Base-by-base conservation (phyloP, 208 protist genomes). In the Strigomonas culicis region DNA sequence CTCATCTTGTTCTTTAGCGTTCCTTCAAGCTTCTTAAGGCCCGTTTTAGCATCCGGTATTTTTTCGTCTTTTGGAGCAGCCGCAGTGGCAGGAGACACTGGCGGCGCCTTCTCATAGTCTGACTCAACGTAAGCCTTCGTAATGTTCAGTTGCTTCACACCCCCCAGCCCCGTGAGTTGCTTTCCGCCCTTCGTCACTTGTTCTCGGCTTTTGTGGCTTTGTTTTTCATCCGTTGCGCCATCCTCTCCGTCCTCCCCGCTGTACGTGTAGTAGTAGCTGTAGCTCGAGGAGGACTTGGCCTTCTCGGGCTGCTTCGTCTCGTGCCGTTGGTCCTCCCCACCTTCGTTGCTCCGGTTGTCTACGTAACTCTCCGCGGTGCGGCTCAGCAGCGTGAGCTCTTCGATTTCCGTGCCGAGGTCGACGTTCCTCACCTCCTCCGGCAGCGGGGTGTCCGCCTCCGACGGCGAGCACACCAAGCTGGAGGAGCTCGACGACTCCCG, bases 261-360 rank as follows among this genome's bases (percentile, higher is more conserved):
- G 49, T 63, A 63, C 28, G 53, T 63, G 66, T 63, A 71, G 66
- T 67, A 67, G 39, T 71, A 71, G 28, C 28, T 50, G 46, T 71
- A 71, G 58, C 59, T 50, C 11, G n/a, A 46, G 51, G 27, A 53
- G 15, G 15, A 21, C 28, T 43, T 63, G 27, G 49, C 57, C 39
- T 69, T 51, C 34, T 49, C 41, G 0, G 27, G n/a, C 31, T 39
- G 4, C 10, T 39, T 10, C 10, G 10, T 39, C 10, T 13, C 34
- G 34, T 47, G 32, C 7, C 25, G 25, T 3, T 13, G 4, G 21
- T 13, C 4, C 1, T 8, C 8, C 8, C 1, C 2, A 4, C 4
- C 19, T 4, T 30, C 25, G 24, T 15, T 8, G 7, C 17, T 8
- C 28, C 21, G 1, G 15, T 31, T 13, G 4, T 13, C 17, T 11